Evolutionary conservation across 2,329 filamentous ascomycete genomes (phyloP), one percentile per base, ranked within the genome.

Genomic region (Helicocarpus griseus): DNA sequence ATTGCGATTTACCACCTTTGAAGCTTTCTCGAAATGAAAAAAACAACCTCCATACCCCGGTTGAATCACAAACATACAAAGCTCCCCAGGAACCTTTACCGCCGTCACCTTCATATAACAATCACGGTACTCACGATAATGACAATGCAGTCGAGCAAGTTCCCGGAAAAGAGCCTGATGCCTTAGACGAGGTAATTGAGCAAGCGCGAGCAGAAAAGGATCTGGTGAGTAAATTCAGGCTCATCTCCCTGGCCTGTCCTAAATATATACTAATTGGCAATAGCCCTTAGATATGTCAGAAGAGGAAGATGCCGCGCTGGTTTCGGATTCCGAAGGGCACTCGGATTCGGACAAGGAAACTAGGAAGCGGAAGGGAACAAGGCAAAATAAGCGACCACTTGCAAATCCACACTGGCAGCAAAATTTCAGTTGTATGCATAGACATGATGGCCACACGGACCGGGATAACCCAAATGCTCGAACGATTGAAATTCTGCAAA

Each of bases 401-500:
- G 35, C 22, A 26, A 53, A 46, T 3, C 58, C 60, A 14, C 47
- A 56, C 14, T 70, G 68, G 69, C 65, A 66, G 56, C 67, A 71
- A 52, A 72, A 65, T 2, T 82, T 81, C 54, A 70, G 75, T 29
- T 84, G 81, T 61, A 83, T 83, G 79, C 71, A 80, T 41, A 76
- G 76, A 54, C 71, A 77, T 51, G 74, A 74, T 48, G 69, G 69
- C 4, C 63, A 61, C 24, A 65, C 66, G 5, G 63, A 69, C 13
- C 61, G 68, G 0, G 63, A 71, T 11, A 87, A 86, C 57, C 87
- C 88, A 0, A 97, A 96, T 63, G 72, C 74, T 1, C 73, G 78
- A 11, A 94, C 87, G 0, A 89, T 95, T 48, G 78, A 85, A 44
- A 73, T 93, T 2, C 73, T 96, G 4, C 80, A 89, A 60, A 76